A percentile compares a stretch with the other conserved stretches of the same genome.
Conservation (phyloP, 495 filamentous ascomycete species). For the Hypomontagnella monticulosa region DNA sequence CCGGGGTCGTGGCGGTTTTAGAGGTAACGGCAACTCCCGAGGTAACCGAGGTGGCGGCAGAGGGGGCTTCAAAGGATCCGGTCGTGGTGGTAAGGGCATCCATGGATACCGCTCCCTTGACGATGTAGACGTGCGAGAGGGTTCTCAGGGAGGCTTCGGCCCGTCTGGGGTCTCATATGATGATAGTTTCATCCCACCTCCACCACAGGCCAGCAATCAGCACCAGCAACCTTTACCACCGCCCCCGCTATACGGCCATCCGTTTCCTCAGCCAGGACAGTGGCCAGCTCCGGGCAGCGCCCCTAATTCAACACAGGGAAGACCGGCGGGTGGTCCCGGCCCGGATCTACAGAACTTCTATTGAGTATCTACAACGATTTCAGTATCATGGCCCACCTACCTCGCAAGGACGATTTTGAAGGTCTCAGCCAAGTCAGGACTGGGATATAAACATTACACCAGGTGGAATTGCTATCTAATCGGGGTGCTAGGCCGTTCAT, state of each 20-base stretch:
- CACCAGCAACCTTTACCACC: conserved; percentile 29
- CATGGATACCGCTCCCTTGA: conserved; percentile 60
- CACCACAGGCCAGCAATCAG: conserved; percentile 31
- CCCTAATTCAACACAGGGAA: neutral
- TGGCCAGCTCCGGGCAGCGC: conserved; percentile 28
- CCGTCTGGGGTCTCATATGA: conserved; percentile 54
- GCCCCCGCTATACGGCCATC: conserved; percentile 36
- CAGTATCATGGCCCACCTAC: neutral
- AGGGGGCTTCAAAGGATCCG: conserved; percentile 33
- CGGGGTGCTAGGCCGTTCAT: neutral
- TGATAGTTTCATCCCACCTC: conserved; percentile 42
- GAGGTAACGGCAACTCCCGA: conserved; percentile 36
- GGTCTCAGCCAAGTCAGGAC: neutral
- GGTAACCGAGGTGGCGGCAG: conserved; percentile 38
- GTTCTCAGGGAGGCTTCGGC: conserved; percentile 44
- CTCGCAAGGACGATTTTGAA: neutral
- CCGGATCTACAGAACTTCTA: conserved; percentile 45
- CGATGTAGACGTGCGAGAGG: conserved; percentile 54
- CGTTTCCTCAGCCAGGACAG: conserved; percentile 39
- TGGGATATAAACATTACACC: neutral
- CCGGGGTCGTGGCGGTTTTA: conserved; percentile 53
- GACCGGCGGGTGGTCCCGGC: conserved; percentile 27
- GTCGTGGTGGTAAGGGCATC: conserved; percentile 51
- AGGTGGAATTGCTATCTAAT: neutral
- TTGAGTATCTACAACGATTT: neutral